Base-by-base conservation (phyloP, 495 filamentous ascomycete species). In the Bombardia bombarda region DNA sequence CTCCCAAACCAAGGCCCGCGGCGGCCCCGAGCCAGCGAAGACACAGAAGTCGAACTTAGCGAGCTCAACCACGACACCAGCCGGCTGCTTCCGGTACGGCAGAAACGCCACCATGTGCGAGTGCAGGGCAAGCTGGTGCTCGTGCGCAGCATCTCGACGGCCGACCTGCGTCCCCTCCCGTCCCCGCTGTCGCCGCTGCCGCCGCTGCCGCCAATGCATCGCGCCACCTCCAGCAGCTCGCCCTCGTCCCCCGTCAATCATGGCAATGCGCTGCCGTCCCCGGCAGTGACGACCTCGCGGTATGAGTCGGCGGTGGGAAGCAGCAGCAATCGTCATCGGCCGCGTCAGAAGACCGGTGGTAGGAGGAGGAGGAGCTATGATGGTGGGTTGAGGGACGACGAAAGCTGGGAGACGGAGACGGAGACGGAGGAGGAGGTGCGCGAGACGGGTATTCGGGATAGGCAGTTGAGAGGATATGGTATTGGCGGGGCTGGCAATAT, bases 1-100 rank as follows among this genome's bases (percentile, higher is more conserved):
- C 67, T 78, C 1, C 62, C 77, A 21, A 69, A 77, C 40, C 61
- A 72, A 33, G 69, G 67, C 47, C 53, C 19, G 20, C 33, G 23
- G 44, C 67, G 25, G 16, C 43, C 38, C 35, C 30, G 32, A 7
- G 43, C 42, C 4, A 33, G 30, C 37, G 49, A 43, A 25, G 32
- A 31, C 36, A 21, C 32, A 3, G 51, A 50, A 31, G 62, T 69
- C 16, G 56, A 74, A 9, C 57, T 75, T 4, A 48, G 60, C 14
- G 46, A 71, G 12, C 45, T 69, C 0, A 67, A 79, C 32, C 52
- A 72, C 7, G 56, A 63, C 17, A 61, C 67, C 1, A 57, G 69
- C 64, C 47, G 49, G 53, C 43, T 61, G 66, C 23, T 66, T 40
- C 36, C 47, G 62, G 39, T 26, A 13, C 54, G 49, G 25, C 53